Conservation (phyloP, 1,284 basidiomycete species). For the Lignosus rhinocerotis region DNA sequence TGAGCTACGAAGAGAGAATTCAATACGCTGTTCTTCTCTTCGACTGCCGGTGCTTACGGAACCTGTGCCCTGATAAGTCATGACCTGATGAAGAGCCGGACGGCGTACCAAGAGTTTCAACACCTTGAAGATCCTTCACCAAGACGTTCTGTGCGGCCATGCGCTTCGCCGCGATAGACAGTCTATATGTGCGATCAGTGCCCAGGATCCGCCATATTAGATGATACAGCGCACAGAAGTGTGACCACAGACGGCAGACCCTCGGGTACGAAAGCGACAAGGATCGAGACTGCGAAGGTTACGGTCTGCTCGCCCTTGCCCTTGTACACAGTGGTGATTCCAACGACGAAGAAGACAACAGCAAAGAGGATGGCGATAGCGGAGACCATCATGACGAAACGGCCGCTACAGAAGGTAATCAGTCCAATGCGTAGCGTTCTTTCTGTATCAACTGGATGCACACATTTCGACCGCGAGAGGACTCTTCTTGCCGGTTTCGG, state of each 20-base stretch:
- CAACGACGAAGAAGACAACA: constrained; percentile 63
- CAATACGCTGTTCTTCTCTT: not conserved
- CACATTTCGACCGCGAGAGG: constrained; percentile 69
- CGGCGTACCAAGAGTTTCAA: constrained; percentile 60
- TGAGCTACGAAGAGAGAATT: constrained; percentile 41
- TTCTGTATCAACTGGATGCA: constrained; percentile 19
- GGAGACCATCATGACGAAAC: constrained; percentile 62
- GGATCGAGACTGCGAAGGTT: constrained; percentile 68
- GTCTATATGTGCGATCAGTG: constrained; percentile 22
- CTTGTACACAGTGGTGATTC: constrained; percentile 65
- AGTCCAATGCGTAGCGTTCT: not conserved
- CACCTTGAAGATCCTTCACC: constrained; percentile 68
- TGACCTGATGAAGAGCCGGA: not conserved
- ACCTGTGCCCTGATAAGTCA: constrained; percentile 30
- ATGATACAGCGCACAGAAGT: constrained; percentile 41
- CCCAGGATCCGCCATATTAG: not conserved
- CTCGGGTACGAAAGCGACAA: constrained; percentile 74
- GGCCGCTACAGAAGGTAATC: constrained; percentile 38
- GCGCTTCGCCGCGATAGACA: constrained; percentile 71
- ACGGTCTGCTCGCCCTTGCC: constrained; percentile 60
- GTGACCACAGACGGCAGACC: constrained; percentile 73
- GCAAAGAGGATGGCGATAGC: constrained; percentile 63
- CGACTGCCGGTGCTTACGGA: constrained; percentile 29
- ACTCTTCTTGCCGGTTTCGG: constrained; percentile 62
- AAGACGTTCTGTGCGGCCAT: constrained; percentile 75